Conservation (phyloP, 768 basidiomycete genomes). For the Calvatia gigantea region DNA sequence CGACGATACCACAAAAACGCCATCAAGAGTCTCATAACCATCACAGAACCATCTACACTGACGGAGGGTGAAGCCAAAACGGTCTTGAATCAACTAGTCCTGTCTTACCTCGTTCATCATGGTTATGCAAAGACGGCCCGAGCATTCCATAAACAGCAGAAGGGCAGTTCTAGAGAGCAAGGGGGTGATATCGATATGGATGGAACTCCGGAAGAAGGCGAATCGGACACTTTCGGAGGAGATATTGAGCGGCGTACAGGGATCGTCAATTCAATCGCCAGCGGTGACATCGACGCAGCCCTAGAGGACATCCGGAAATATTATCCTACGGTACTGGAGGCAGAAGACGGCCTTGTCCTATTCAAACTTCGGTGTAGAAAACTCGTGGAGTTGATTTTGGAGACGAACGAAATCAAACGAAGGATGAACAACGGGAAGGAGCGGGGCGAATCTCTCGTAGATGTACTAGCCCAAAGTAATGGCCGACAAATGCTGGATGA, state of each 20-base stretch:
- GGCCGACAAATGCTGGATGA: slow-evolving; percentile 31
- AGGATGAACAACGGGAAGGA: slow-evolving; percentile 40
- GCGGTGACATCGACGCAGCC: slow-evolving; percentile 70
- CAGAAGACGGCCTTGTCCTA: slow-evolving; percentile 66
- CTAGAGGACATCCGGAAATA: slow-evolving; percentile 50
- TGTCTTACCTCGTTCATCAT: slow-evolving; percentile 80
- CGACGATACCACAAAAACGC: slow-evolving; percentile 21
- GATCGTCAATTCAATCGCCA: slow-evolving; percentile 64
- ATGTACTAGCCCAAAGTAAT: slow-evolving; percentile 14
- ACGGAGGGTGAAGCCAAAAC: slow-evolving; percentile 49
- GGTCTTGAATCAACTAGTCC: slow-evolving; percentile 68
- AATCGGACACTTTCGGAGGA: slow-evolving; percentile 28
- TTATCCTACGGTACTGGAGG: slow-evolving; percentile 62
- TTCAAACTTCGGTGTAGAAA: slow-evolving; percentile 83
- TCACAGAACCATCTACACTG: slow-evolving; percentile 5
- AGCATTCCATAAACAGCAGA: slow-evolving; percentile 54
- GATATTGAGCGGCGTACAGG: slow-evolving; percentile 68
- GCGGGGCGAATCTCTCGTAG: slow-evolving; percentile 24
- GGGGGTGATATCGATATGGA: slow-evolving; percentile 50
- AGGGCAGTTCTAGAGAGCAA: slow-evolving; percentile 2
- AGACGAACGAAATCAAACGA: slow-evolving; percentile 68
- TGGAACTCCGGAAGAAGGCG: slow-evolving; percentile 15
- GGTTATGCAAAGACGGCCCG: slow-evolving; percentile 74
- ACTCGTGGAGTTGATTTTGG: slow-evolving; percentile 79
- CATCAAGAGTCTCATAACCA: slow-evolving; percentile 13